Base-by-base conservation (phyloP, 495 filamentous ascomycete species). In the Penicillium chermesinum region DNA sequence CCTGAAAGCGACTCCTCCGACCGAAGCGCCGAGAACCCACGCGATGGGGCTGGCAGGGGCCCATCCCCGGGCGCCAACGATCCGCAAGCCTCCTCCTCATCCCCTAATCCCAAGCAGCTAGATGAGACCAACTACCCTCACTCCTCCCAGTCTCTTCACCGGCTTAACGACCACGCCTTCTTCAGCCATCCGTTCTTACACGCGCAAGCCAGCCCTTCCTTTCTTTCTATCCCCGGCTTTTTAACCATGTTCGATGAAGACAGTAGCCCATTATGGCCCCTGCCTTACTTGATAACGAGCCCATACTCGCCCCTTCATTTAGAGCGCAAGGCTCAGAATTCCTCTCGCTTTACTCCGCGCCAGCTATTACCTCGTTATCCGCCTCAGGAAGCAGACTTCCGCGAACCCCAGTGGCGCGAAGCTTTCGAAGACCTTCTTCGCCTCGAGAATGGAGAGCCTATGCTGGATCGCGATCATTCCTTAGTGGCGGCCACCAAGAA, bases 351-450 rank as follows among this genome's bases (percentile, higher is more conserved):
- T 10, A 10, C 25, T n/a, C 25, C 10, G 25, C 5, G 25, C 25
- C 25, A 4, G 25, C 10, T 4, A 10, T 30, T 30, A 4, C 25
- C 9, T 54, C 61, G 1, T 66, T 69, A 9, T 55, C 44, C 27
- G 64, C 71, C 16, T 53, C 62, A 2, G 52, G 49, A 12, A 2
- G n/a, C 18, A 37, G 34, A 46, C 5, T n/a, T 20, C 1, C 2
- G 33, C 3, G 65, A 72, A 43, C 67, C 70, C 4, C 70, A 63
- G 22, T 81, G 76, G 76, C 67, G 75, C 13, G 69, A 73, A 41
- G 79, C 79, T 0, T 80, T 80, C 46, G 77, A 80, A 50, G 79
- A 82, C 58, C 64, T 82, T 8, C 43, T 82, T 8, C 62, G 65
- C 18, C 60, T 78, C 2, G 63, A 76, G 30, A 75, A 73, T 40